phyloP scores from a whole-genome alignment of 2,329 filamentous ascomycete genomes.

The Furcasterigmium sp. region DNA sequence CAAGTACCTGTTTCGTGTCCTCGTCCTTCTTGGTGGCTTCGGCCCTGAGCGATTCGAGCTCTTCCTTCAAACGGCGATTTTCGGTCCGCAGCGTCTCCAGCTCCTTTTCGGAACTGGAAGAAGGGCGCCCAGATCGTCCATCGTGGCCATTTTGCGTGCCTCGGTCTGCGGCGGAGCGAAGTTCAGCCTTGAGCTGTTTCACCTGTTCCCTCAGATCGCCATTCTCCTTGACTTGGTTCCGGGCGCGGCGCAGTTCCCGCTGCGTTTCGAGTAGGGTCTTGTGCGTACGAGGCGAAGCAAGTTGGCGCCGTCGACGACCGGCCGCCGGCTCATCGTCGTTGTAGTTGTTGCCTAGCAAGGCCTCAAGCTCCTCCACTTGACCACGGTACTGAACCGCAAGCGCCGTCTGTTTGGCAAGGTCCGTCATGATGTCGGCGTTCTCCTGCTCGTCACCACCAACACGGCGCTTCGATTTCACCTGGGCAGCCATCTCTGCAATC shows the following conservation, averaged over 20 bases:
- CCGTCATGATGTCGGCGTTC: constrained; percentile 43
- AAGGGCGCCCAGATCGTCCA: not conserved
- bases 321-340: constrained; percentile 28
- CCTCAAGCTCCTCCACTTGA: constrained; percentile 55
- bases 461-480: constrained; percentile 37
- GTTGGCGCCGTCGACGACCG: constrained; percentile 27
- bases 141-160: constrained; percentile 9
- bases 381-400: constrained; percentile 53
- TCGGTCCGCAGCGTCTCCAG: constrained; percentile 9
- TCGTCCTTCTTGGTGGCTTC: constrained; percentile 47
- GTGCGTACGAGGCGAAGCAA: constrained; percentile 43
- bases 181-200: constrained; percentile 42
- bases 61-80: constrained; percentile 35
- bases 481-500: constrained; percentile 54
- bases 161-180: constrained; percentile 42
- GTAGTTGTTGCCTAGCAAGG: constrained; percentile 35
- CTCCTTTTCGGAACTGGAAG: constrained; percentile 15
- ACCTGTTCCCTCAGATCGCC: constrained; percentile 47
- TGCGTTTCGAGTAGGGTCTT: constrained; percentile 47
- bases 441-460: constrained; percentile 34
- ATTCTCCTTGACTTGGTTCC: constrained; percentile 48
- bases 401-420: constrained; percentile 52
- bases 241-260: constrained; percentile 48
- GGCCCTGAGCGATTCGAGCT: constrained; percentile 49
- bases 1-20: constrained; percentile 50